Evolutionary conservation across 495 filamentous ascomycete species (phyloP), one percentile per base, ranked within the genome.

Genomic region (Parachaetomium inaequale): DNA sequence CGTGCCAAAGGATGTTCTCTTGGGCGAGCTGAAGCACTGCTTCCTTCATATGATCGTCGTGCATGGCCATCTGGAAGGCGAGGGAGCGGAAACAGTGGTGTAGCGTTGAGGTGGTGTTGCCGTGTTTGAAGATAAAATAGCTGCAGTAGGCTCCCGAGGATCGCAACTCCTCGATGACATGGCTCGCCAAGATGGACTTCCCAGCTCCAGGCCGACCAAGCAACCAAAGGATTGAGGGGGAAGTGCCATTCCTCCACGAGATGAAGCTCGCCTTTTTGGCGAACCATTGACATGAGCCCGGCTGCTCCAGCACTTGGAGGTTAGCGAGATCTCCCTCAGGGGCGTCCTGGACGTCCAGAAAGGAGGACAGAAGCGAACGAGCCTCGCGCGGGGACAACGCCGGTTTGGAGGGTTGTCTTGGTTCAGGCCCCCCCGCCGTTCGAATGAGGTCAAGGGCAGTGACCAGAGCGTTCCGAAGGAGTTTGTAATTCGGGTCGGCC

Each of bases 261-360:
- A 28, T 21, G 29, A 73, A 73, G 7, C 17, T 23, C 7, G 28
- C 1, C 26, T 49, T 58, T 2, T 65, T 23, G 1, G 59, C 53
- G n/a, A 74, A 63, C 71, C 71, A 74, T 19, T 62, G 17, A 31
- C 71, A 72, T 0, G 71, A 68, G 0, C 66, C 69, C 1, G 67
- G 67, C 34, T 68, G 40, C 28, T 58, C 65, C 2, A 63, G 51
- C 4, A 32, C 29, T 26, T 69, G 65, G 4, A 64, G 58, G 4
- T 28, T 59, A 4, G 45, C 50, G 1, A 74, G 55, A 17, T 70
- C 59, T 8, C 58, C 51, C 17, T 74, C 69, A 3, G 58, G 29
- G 2, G 55, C 11, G 5, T 64, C 58, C 0, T 8, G 36, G 12
- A 61, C 17, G 2, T 28, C 56, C 3, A 70, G 43, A 12, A 61